These are phyloP conservation scores for Meripilus lineatus DNA, from an alignment of 1,284 basidiomycete species.

Conservation along the genomic window DNA sequence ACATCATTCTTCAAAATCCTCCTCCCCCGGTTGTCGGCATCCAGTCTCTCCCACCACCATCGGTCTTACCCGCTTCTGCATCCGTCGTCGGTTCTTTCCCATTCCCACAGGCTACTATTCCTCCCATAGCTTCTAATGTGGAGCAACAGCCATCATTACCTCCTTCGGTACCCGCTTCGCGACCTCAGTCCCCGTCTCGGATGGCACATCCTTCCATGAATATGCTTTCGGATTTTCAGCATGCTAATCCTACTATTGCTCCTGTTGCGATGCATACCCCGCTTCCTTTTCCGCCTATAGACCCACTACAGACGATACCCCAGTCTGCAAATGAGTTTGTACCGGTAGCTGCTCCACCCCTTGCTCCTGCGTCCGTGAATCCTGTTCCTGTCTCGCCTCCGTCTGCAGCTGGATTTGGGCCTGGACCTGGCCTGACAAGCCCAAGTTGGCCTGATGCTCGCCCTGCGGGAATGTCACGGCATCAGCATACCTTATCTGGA, in stretches of 20 bases:
- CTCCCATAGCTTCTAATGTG: conserved; percentile 17
- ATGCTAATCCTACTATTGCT: conserved; percentile 20
- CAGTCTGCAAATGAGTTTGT: conserved; percentile 3
- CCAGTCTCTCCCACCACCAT: conserved; percentile 23
- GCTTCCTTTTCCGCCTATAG: too few species aligned
- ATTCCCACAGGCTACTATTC: conserved; percentile 21
- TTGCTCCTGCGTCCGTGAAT: conserved; percentile 2
- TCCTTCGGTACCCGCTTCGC: conserved; percentile 32
- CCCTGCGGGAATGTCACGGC: conserved; percentile 2
- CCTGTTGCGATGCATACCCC: background rate
- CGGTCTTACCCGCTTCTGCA: conserved; percentile 20
- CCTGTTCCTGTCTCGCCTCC: too few species aligned
- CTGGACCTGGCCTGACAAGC: conserved; percentile 10
- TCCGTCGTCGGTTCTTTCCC: conserved; percentile 22
- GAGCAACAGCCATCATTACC: conserved; percentile 26
- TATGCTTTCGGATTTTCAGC: conserved; percentile 15
- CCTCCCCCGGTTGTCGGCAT: conserved; percentile 15
- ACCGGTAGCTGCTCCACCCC: conserved; percentile 14
- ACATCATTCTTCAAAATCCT: conserved; percentile 26
- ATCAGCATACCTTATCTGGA: conserved; percentile 27
- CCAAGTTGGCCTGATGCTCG: conserved; percentile 21
- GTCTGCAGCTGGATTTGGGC: conserved; percentile 1
- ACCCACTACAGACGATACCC: too few species aligned
- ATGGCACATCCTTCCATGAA: conserved; percentile 23
- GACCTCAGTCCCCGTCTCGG: conserved; percentile 38